Evolutionary conservation across 2,329 filamentous ascomycete genomes (phyloP).

Genomic region (Calonectria pteridis): DNA sequence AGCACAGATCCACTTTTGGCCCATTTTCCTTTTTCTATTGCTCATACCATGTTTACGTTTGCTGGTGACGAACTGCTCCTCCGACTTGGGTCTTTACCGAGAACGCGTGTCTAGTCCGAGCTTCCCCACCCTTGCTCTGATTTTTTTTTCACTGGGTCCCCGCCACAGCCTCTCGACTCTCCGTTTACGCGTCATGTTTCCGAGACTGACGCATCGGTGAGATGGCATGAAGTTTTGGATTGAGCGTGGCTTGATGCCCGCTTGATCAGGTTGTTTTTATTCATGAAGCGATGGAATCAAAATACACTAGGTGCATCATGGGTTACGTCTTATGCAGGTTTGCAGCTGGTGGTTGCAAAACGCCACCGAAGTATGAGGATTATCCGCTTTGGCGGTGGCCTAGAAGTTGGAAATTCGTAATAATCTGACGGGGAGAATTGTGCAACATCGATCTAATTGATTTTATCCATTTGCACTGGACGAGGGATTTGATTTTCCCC

Average conservation of each 20-base stretch:
- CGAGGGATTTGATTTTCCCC: not conserved
- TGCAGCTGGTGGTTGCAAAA: not conserved
- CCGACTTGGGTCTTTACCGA: not conserved
- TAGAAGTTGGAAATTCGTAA: not conserved
- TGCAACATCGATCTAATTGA: not conserved
- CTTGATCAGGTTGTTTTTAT: not conserved
- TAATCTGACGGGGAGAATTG: not conserved
- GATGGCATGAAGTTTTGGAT: not conserved
- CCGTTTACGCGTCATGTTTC: conserved; percentile 5
- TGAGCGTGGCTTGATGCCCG: not conserved
- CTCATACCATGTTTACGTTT: conserved; percentile 3
- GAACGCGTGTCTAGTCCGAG: not conserved
- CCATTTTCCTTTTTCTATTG: not conserved
- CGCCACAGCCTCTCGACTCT: not conserved
- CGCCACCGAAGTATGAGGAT: not conserved
- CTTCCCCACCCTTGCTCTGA: not conserved
- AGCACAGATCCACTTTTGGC: not conserved
- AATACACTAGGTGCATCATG: not conserved
- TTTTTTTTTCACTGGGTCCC: not conserved
- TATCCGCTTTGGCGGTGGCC: not conserved
- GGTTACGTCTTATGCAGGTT: not conserved
- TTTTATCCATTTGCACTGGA: not conserved
- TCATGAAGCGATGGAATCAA: not conserved
- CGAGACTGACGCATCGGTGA: not conserved
- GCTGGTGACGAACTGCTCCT: conserved; percentile 3